Evolutionary conservation across 768 basidiomycete species (phyloP).

Genomic region (Boletales sp.): DNA sequence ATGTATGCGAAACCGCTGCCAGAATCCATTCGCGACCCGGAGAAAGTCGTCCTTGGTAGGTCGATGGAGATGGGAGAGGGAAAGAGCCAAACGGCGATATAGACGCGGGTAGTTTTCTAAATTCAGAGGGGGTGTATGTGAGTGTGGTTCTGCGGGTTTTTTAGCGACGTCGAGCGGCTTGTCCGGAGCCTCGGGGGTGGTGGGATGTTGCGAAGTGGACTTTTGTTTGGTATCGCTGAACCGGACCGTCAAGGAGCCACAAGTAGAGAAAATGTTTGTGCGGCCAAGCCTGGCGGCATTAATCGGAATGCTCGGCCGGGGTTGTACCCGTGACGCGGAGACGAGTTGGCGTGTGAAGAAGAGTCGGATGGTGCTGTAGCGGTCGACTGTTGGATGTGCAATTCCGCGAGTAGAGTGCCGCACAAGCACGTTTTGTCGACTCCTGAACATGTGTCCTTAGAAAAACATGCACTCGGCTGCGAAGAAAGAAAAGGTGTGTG

Average conservation of each 20-base stretch:
- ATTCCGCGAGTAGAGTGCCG: slow-evolving; percentile 25
- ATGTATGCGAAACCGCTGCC: slow-evolving; percentile 84
- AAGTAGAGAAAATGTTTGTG: not conserved
- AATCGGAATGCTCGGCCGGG: not conserved
- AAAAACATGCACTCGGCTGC: too few relatives aligned
- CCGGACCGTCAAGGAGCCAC: slow-evolving; percentile 1
- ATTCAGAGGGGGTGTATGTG: slow-evolving; percentile 31
- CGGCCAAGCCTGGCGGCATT: not conserved
- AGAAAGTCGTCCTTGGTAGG: slow-evolving; percentile 91
- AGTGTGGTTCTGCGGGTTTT: slow-evolving; percentile 8
- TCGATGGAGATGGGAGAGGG: slow-evolving; percentile 70
- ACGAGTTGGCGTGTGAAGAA: slow-evolving; percentile 47
- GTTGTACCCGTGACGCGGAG: not conserved
- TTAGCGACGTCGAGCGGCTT: slow-evolving; percentile 2
- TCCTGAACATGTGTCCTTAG: slow-evolving; percentile 11
- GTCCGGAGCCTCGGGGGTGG: slow-evolving; percentile 1
- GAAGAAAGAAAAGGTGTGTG: too few relatives aligned
- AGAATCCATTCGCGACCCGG: slow-evolving; percentile 82
- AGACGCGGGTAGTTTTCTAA: slow-evolving; percentile 76
- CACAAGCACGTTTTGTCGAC: slow-evolving; percentile 11
- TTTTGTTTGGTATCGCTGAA: slow-evolving; percentile 12
- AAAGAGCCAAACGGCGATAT: slow-evolving; percentile 73
- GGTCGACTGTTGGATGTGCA: slow-evolving; percentile 40
- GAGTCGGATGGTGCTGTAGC: slow-evolving; percentile 54
- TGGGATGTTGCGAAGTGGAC: not conserved